phyloP scores from a whole-genome alignment of 2,329 filamentous ascomycete genomes.

The Nannizziopsis barbatae region DNA sequence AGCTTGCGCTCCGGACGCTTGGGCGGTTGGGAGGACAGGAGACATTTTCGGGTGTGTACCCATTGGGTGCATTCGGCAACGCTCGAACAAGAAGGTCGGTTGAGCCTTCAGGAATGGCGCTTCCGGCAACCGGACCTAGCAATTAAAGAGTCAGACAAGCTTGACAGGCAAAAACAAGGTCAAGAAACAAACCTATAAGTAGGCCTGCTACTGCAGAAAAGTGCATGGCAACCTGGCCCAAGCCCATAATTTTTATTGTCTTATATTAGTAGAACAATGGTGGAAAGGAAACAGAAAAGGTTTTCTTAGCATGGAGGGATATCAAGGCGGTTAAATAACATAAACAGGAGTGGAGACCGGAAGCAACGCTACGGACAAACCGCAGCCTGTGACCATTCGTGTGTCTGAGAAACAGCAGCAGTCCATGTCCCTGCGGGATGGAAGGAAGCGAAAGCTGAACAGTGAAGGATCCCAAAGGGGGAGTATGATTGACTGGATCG shows the following conservation, averaged over 20 bases:
- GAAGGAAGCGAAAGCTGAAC: too few relatives aligned
- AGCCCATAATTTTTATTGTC: slow-evolving; percentile 4
- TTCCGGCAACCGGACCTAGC: not conserved
- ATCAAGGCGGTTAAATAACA: slow-evolving; percentile 27
- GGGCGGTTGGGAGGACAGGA: slow-evolving; percentile 61
- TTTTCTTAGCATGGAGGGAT: not conserved
- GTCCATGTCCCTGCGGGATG: too few relatives aligned
- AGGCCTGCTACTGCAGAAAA: slow-evolving; percentile 4
- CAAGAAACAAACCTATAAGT: slow-evolving; percentile 5
- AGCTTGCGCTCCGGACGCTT: slow-evolving; percentile 51
- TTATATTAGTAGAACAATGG: not conserved
- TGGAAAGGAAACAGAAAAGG: not conserved
- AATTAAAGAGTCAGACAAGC: not conserved
- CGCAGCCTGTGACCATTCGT: too few relatives aligned
- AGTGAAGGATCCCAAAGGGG: too few relatives aligned
- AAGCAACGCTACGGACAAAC: too few relatives aligned
- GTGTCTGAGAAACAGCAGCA: too few relatives aligned
- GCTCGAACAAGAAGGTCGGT: slow-evolving; percentile 24
- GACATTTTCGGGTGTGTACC: slow-evolving; percentile 59
- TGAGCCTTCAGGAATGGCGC: not conserved
- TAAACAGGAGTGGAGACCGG: too few relatives aligned
- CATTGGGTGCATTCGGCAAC: slow-evolving; percentile 48
- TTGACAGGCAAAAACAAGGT: not conserved
- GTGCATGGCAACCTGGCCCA: not conserved
- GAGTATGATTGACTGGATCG: too few relatives aligned